These are phyloP conservation scores for Arctium minus DNA, from an alignment of 129 eudicot species.

Conservation along the genomic window DNA sequence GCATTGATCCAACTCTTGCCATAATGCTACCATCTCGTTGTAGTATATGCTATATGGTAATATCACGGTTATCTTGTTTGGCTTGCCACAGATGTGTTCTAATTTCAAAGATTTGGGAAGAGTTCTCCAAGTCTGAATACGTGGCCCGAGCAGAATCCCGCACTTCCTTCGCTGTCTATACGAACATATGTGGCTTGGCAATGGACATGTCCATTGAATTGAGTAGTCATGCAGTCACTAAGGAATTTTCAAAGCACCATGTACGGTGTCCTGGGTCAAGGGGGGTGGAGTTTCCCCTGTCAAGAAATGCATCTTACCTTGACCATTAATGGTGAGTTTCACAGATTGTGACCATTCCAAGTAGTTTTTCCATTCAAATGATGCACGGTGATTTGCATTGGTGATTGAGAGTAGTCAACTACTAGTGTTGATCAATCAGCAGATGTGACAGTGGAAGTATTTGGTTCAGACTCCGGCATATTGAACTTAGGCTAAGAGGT, in stretches of 20 bases:
- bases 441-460: too few relatives aligned
- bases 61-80: neutral
- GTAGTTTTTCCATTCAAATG: neutral
- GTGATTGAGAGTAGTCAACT: too few relatives aligned
- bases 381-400: too few relatives aligned
- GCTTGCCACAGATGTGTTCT: neutral
- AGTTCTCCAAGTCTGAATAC: neutral
- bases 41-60: neutral
- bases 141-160: neutral
- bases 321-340: slow-evolving; percentile 4
- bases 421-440: too few relatives aligned
- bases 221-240: neutral
- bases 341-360: neutral
- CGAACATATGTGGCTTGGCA: neutral
- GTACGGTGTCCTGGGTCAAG: neutral
- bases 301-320: neutral
- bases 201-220: neutral
- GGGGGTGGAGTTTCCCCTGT: neutral
- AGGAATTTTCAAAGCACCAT: neutral
- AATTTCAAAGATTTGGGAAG: neutral
- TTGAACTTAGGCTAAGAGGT: too few relatives aligned
- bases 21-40: neutral
- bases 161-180: neutral
- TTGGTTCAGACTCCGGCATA: too few relatives aligned
- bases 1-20: neutral